These are phyloP conservation scores for Boletus semigastroideus DNA, from an alignment of 1,284 basidiomycete genomes.

Conservation along the genomic window DNA sequence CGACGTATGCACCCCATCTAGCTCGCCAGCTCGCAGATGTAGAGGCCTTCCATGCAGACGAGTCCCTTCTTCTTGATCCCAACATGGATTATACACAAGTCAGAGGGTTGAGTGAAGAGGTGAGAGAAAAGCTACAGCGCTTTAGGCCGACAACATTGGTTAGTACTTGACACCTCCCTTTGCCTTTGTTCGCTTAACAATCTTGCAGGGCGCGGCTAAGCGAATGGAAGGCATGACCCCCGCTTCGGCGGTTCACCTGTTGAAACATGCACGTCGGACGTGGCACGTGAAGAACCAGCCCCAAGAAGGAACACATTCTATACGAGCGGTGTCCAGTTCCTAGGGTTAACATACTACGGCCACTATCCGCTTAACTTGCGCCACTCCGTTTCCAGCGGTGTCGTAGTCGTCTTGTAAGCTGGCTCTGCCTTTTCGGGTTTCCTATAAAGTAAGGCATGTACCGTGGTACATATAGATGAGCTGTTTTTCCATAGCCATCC, in stretches of 20 bases:
- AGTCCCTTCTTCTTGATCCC: constrained; percentile 68
- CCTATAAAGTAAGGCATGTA: not conserved
- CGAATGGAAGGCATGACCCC: constrained; percentile 89
- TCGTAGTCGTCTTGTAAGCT: not conserved
- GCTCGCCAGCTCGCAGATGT: constrained; percentile 73
- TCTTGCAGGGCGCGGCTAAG: constrained; percentile 72
- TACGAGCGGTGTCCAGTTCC: not conserved
- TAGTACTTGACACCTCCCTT: constrained; percentile 28
- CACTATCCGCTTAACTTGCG: not conserved
- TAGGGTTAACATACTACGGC: not conserved
- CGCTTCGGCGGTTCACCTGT: constrained; percentile 59
- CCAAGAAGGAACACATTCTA: not conserved
- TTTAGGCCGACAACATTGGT: constrained; percentile 70
- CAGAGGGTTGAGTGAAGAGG: constrained; percentile 73
- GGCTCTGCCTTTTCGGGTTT: not conserved
- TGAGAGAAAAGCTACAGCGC: constrained; percentile 61
- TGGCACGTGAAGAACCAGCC: constrained; percentile 15
- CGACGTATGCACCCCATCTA: constrained; percentile 58
- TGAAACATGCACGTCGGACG: constrained; percentile 59
- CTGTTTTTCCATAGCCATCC: not conserved
- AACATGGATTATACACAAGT: constrained; percentile 68
- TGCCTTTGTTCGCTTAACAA: not conserved
- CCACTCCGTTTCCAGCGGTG: not conserved
- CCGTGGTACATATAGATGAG: not conserved
- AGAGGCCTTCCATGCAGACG: constrained; percentile 75